These are phyloP conservation scores for Cladosporium sp. DNA, from an alignment of 2,329 filamentous ascomycete species.

Conservation along the genomic window DNA sequence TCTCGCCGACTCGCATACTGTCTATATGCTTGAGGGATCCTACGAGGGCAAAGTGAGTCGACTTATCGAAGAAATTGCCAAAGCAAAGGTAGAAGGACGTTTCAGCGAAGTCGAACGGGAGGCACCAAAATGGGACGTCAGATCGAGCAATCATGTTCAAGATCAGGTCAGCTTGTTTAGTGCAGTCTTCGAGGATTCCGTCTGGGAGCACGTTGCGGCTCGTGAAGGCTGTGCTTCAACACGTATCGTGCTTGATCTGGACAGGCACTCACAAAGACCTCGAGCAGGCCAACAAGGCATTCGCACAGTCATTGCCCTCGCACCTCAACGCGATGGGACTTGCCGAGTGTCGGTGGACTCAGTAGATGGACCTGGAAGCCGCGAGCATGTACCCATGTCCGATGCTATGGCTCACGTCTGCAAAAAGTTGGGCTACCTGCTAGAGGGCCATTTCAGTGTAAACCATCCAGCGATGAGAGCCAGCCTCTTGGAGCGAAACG, in stretches of 20 bases:
- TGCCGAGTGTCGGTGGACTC: conserved; percentile 59
- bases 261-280: conserved; percentile 29
- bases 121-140: conserved; percentile 72
- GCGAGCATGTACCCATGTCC: conserved; percentile 67
- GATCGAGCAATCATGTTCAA: conserved; percentile 60
- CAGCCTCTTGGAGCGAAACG: conserved; percentile 71
- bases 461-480: conserved; percentile 61
- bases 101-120: conserved; percentile 83
- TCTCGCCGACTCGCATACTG: conserved; percentile 22
- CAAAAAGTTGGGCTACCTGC: conserved; percentile 24
- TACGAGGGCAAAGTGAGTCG: conserved; percentile 75
- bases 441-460: conserved; percentile 58
- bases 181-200: conserved; percentile 68
- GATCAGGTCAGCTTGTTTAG: conserved; percentile 55
- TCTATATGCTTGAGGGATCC: conserved; percentile 65
- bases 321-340: conserved; percentile 49
- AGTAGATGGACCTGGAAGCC: conserved; percentile 64
- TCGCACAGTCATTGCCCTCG: conserved; percentile 65
- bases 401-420: conserved; percentile 57
- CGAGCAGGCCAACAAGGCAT: conserved; percentile 52
- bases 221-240: conserved; percentile 58
- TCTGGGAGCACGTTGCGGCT: conserved; percentile 58
- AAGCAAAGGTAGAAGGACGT: conserved; percentile 78
- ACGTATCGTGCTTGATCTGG: conserved; percentile 61
- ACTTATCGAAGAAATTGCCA: conserved; percentile 79